Conservation (phyloP, 371 early-diverging fungal species). For the Dichotomocladium elegans region DNA sequence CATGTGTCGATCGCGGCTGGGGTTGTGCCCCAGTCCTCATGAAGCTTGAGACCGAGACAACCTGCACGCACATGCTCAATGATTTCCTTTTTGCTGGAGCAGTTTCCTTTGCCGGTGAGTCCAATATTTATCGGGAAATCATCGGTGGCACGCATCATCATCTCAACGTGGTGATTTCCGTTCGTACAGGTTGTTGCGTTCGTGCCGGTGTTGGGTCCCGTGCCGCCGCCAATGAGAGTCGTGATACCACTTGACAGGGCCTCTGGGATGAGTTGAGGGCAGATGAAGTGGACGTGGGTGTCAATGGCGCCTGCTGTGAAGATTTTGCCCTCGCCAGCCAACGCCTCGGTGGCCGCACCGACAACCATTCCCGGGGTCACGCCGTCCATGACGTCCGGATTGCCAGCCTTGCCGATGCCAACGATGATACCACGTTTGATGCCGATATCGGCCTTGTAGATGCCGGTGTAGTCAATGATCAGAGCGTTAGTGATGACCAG, state of each 20-base stretch:
- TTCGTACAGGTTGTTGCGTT: slow-evolving; percentile 95
- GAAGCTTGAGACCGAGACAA: slow-evolving; percentile 89
- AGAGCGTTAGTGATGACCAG: slow-evolving; percentile 90
- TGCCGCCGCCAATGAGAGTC: slow-evolving; percentile 92
- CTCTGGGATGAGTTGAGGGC: slow-evolving; percentile 81
- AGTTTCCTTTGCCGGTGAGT: slow-evolving; percentile 93
- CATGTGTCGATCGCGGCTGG: slow-evolving; percentile 91
- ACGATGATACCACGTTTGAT: slow-evolving; percentile 78
- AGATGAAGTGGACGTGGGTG: slow-evolving; percentile 90
- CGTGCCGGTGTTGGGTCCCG: slow-evolving; percentile 92
- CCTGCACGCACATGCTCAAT: slow-evolving; percentile 84
- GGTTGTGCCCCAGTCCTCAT: slow-evolving; percentile 94
- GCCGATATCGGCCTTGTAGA: slow-evolving; percentile 96
- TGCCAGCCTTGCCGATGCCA: slow-evolving; percentile 95
- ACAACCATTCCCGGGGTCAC: slow-evolving; percentile 86
- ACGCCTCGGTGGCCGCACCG: slow-evolving; percentile 85
- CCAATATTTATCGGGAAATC: slow-evolving; percentile 86
- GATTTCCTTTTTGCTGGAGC: slow-evolving; percentile 58
- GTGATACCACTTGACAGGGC: slow-evolving; percentile 84
- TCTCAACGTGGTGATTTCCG: slow-evolving; percentile 71
- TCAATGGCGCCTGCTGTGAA: slow-evolving; percentile 92
- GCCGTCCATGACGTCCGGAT: slow-evolving; percentile 92
- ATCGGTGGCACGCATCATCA: slow-evolving; percentile 88
- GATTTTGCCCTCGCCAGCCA: slow-evolving; percentile 88
- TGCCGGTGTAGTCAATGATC: slow-evolving; percentile 90